Percentiles rank a stretch among this genome's conserved stretches.
Evolutionary conservation across 441 rosid genomes (phyloP).

Genomic region (Isatis lusitanica): DNA sequence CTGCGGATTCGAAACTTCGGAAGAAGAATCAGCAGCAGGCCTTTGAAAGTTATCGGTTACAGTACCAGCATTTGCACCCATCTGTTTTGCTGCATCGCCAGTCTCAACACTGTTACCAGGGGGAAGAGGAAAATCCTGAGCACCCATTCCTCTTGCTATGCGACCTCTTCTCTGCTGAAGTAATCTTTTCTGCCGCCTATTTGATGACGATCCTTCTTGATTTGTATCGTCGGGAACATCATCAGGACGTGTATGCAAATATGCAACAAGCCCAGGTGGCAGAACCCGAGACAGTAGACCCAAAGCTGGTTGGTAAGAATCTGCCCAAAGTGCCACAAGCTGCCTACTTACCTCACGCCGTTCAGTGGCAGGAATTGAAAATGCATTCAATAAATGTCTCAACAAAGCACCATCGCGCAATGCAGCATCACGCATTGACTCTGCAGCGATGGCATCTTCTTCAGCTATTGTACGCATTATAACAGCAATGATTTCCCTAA

Average conservation of each 20-base stretch:
- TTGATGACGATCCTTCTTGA: conserved; percentile 76
- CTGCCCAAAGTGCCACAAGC: conserved; percentile 99
- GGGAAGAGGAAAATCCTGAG: conserved; percentile 67
- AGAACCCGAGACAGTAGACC: conserved; percentile 87
- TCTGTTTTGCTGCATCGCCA: conserved; percentile 54
- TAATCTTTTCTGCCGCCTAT: conserved; percentile 81
- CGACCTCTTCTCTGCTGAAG: conserved; percentile 94
- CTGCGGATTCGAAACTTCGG: conserved; percentile 42
- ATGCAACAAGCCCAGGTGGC: conserved; percentile 99
- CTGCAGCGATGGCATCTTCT: conserved; percentile 99
- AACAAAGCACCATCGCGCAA: conserved; percentile 97
- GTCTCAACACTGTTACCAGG: conserved; percentile 59
- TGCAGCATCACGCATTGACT: conserved; percentile 99
- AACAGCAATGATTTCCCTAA: conserved; percentile 96
- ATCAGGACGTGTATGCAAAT: conserved; percentile 90
- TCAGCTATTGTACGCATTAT: conserved; percentile 99
- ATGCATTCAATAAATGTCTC: conserved; percentile 96
- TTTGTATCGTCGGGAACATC: conserved; percentile 58
- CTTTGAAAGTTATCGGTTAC: conserved; percentile 55
- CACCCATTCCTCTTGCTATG: conserved; percentile 51
- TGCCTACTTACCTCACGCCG: conserved; percentile 96
- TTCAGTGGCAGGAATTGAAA: conserved; percentile 89
- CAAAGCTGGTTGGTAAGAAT: conserved; percentile 98
- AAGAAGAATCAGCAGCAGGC: conserved; percentile 50
- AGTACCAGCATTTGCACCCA: conserved; percentile 43